phyloP scores from a whole-genome alignment of 352 stramenopile genomes.

The Discostella stelligera region DNA sequence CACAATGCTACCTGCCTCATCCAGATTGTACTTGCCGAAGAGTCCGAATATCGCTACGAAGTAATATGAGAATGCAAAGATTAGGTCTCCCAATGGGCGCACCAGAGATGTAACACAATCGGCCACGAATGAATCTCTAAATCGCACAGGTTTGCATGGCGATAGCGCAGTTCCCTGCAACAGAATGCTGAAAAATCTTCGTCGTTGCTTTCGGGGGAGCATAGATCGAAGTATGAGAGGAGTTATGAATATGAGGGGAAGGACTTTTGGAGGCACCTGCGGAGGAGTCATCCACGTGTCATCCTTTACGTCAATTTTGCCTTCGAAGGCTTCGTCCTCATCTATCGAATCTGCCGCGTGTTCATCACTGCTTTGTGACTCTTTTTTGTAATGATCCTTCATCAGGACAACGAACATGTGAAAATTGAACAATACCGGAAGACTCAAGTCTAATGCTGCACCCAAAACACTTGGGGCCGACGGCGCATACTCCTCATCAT shows the following conservation, averaged over 20 bases:
- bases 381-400: slow-evolving; percentile 53
- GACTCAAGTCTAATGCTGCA: slow-evolving; percentile 71
- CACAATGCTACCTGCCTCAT: slow-evolving; percentile 49
- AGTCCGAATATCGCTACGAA: slow-evolving; percentile 63
- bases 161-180: slow-evolving; percentile 67
- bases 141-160: slow-evolving; percentile 56
- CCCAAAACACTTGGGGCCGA: slow-evolving; percentile 71
- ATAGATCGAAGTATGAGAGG: slow-evolving; percentile 63
- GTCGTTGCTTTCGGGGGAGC: slow-evolving; percentile 55
- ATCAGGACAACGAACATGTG: slow-evolving; percentile 73
- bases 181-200: slow-evolving; percentile 70
- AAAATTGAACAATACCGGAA: slow-evolving; percentile 82
- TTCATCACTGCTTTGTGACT: slow-evolving; percentile 21
- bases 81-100: slow-evolving; percentile 63
- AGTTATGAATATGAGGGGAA: slow-evolving; percentile 75
- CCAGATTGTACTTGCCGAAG: slow-evolving; percentile 56
- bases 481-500: slow-evolving; percentile 56
- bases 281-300: slow-evolving; percentile 36
- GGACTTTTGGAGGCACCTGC: slow-evolving; percentile 59
- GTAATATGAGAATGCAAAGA: slow-evolving; percentile 76
- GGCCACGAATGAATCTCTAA: slow-evolving; percentile 77
- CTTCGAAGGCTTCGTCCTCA: not conserved
- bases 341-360: not conserved
- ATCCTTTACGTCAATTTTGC: slow-evolving; percentile 33
- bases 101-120: slow-evolving; percentile 75